Evolutionary conservation across 2,329 filamentous ascomycete genomes (phyloP), one percentile per base, ranked within the genome.

Genomic region (Aspergillus calidoustus): DNA sequence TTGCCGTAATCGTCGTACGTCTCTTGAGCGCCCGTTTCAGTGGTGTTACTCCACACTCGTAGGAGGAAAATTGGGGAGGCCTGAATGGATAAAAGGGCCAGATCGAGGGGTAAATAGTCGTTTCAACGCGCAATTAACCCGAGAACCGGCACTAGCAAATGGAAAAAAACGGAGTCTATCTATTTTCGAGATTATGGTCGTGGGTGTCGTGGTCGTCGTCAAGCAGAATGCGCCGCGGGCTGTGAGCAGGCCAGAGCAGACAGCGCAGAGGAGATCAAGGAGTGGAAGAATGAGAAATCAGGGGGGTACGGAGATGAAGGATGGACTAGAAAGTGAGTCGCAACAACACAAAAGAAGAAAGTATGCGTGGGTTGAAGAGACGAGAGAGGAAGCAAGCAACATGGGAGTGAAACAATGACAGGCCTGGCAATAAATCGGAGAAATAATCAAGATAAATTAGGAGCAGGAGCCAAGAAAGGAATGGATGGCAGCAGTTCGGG

Each of bases 351-450:
- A 11, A 66, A 55, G 44, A 46, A 50, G 19, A 19, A 56, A 49
- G 38, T 23, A 51, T 30, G 63, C 53, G 50, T 52, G 44, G 55
- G 30, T 19, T 63, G 50, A 57, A 54, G 38, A 47, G 46, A 53
- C 50, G 52, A 66, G 53, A 55, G 64, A 65, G 62, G 59, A 69
- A 68, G 34, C 38, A 57, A 59, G 52, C 57, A 56, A 48, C 57
- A 54, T 49, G 51, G 66, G 62, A 68, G 69, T 65, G 64, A 67
- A 67, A 65, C 65, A 66, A 61, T 67, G 64, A 64, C 50, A 62
- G 47, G 41, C 19, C 31, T 41, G 23, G 47, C 13, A 60, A 57
- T 54, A 15, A 54, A 51, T 58, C 49, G 53, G 57, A 57, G 57
- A 57, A 54, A 62, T 49, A 54, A 62, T 49, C 46, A 28, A 59